Evolutionary conservation across 805 yeast species (phyloP).

Genomic region (Middelhovenomyces tepae): DNA sequence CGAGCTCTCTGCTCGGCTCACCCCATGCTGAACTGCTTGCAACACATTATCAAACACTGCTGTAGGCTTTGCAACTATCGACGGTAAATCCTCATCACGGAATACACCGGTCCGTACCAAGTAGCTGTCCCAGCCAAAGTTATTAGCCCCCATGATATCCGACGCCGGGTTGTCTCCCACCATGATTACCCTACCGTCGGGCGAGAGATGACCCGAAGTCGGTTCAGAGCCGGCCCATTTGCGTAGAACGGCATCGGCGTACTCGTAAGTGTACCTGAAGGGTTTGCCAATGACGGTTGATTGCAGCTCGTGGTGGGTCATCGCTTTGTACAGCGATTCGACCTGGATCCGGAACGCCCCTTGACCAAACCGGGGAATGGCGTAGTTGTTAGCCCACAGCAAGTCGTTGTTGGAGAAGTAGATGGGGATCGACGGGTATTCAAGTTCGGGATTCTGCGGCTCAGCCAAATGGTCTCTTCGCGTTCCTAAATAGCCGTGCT

Average conservation of each 20-base stretch:
- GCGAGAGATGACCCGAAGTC: background rate
- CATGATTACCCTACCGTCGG: slow-evolving; percentile 73
- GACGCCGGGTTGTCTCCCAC: slow-evolving; percentile 95
- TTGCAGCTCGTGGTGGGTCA: slow-evolving; percentile 44
- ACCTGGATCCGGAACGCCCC: slow-evolving; percentile 70
- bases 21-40: slow-evolving; percentile 37
- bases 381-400: slow-evolving; percentile 79
- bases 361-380: slow-evolving; percentile 77
- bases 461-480: slow-evolving; percentile 26
- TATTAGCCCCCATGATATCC: slow-evolving; percentile 84
- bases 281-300: slow-evolving; percentile 76
- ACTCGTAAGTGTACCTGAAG: slow-evolving; percentile 66
- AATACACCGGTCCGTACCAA: slow-evolving; percentile 86
- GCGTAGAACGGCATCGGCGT: slow-evolving; percentile 63
- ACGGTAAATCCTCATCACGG: slow-evolving; percentile 40
- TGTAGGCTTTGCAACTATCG: slow-evolving; percentile 37
- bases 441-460: slow-evolving; percentile 5
- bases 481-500: slow-evolving; percentile 59
- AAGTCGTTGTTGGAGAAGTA: slow-evolving; percentile 78
- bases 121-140: slow-evolving; percentile 81
- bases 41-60: slow-evolving; percentile 42
- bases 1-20: too few relatives aligned
- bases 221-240: slow-evolving; percentile 26
- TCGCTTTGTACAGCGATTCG: slow-evolving; percentile 48
- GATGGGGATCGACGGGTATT: slow-evolving; percentile 56